Conservation (phyloP, 805 yeast species). For the Myxozyma kluyveri region DNA sequence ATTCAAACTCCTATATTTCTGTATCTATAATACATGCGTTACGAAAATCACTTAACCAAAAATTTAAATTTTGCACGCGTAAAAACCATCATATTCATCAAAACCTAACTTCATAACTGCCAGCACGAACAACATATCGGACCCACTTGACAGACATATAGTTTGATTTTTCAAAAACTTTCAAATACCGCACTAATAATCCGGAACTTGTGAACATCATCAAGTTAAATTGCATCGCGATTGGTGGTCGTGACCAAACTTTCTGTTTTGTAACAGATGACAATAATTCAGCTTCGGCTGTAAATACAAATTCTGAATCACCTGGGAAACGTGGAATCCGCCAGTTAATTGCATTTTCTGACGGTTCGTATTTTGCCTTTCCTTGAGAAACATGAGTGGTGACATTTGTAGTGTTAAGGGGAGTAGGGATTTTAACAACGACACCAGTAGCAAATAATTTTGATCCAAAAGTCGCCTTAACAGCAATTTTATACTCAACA, state of each 20-base stretch:
- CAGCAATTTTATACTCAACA: conserved; percentile 56
- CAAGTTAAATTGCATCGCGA: conserved; percentile 63
- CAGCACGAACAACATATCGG: conserved; percentile 70
- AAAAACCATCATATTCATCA: too few species aligned
- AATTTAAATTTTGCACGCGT: neutral
- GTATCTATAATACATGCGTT: neutral
- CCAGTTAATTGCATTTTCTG: conserved; percentile 68
- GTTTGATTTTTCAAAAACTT: conserved; percentile 56
- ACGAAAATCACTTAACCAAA: neutral
- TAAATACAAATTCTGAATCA: conserved; percentile 57
- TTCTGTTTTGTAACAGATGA: conserved; percentile 35
- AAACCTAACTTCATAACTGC: conserved; percentile 81
- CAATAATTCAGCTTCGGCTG: conserved; percentile 51
- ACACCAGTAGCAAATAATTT: conserved; percentile 65
- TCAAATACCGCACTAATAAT: conserved; percentile 65
- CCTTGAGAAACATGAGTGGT: conserved; percentile 53
- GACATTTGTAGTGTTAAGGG: conserved; percentile 55
- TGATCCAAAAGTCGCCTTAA: conserved; percentile 56
- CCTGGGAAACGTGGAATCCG: conserved; percentile 66
- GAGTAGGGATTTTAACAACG: conserved; percentile 63
- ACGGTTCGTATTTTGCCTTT: conserved; percentile 63
- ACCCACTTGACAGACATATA: conserved; percentile 86
- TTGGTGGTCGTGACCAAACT: conserved; percentile 72
- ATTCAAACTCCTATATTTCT: neutral
- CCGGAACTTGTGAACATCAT: conserved; percentile 79